A percentile compares a stretch with the other conserved stretches of the same genome.
These are phyloP conservation scores for Sporisorium iseilematis-ciliati DNA, from an alignment of 1,284 basidiomycete genomes.

Conservation along the genomic window DNA sequence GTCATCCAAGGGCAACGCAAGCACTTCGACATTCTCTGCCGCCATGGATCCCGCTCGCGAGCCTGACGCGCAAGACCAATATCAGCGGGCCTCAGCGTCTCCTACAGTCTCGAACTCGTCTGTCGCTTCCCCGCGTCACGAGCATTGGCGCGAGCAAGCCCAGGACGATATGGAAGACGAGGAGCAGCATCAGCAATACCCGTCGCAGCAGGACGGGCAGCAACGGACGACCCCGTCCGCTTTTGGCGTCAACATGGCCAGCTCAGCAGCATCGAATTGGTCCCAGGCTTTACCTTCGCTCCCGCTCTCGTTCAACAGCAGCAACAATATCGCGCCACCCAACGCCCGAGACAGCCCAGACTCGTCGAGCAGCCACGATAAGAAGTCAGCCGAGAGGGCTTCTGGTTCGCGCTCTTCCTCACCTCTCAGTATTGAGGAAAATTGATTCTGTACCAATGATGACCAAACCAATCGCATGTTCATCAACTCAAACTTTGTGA, in stretches of 20 bases:
- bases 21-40: background rate
- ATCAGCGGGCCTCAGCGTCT: background rate
- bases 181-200: too few species aligned
- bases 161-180: background rate
- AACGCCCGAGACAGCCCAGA: conserved; percentile 1
- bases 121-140: background rate
- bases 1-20: background rate
- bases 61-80: background rate
- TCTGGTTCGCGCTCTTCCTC: conserved; percentile 2
- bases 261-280: background rate
- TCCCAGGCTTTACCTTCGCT: background rate
- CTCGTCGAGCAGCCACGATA: background rate
- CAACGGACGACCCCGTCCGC: background rate
- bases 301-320: conserved; percentile 12
- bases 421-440: background rate
- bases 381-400: conserved; percentile 8
- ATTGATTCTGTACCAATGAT: background rate
- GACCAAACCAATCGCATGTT: background rate
- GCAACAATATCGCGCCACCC: background rate
- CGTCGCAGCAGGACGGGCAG: background rate
- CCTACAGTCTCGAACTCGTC: conserved; percentile 3
- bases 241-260: conserved; percentile 3
- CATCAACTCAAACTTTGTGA: background rate
- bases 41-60: background rate
- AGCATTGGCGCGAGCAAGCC: background rate